Evolutionary conservation across 2,329 filamentous ascomycete species (phyloP), one percentile per base, ranked within the genome.

Genomic region (Pseudopyrenochaeta lycopersici): DNA sequence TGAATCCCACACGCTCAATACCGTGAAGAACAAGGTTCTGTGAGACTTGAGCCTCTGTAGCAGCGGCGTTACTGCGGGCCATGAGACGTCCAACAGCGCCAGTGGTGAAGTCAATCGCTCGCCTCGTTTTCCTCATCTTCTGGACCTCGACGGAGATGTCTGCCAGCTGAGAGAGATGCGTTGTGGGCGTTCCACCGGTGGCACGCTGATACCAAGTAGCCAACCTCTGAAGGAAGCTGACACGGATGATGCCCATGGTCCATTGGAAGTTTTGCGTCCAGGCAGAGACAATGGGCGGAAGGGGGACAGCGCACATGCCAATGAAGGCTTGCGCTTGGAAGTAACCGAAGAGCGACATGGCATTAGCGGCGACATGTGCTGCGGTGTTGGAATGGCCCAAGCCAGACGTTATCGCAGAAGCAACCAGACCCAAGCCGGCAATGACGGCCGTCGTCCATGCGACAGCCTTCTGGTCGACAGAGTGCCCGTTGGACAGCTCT

Each of bases 241-340:
- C 84, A 46, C 86, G 85, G 68, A 98, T 96, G 67, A 98, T 92
- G 66, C 94, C 94, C 91, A 98, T 95, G 70, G 90, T 96, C 94
- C 94, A 98, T 73, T 96, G 90, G 80, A 98, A 97, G 78, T 97
- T 94, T 78, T 97, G 93, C 1, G 93, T 97, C 94, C 94, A 98
- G 0, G 93, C 85, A 68, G 90, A 85, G 48, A 96, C 94, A 56
- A 97, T 90, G 0, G 94, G 94, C 9, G 94, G 94, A 48, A 97
- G 84, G 40, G 84, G 82, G 12, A 97, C 89, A 17, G 89, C 86
- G 48, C 89, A 91, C 77, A 97, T 88, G 60, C 93, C 93, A 67
- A 97, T 83, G 76, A 97, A 92, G 21, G 94, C 93, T 77, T 97
- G 93, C 4, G 91, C 88, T 78, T 98, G 94, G 83, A 97, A 97